Evolutionary conservation across 495 filamentous ascomycete genomes (phyloP).

Genomic region (Xylaria acuta): DNA sequence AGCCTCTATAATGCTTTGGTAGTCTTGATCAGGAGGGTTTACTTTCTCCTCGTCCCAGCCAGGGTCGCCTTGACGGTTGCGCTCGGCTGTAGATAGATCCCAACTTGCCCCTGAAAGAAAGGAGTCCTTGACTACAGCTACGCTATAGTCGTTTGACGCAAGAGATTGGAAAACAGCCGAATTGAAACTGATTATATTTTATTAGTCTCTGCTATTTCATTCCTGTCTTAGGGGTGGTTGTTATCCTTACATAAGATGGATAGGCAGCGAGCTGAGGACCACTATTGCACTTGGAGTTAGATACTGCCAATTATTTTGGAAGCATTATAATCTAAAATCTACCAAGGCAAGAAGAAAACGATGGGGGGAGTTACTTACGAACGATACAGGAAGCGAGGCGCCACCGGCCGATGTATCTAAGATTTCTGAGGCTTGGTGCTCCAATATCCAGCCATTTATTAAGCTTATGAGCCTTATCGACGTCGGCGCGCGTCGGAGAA

Average conservation of each 20-base stretch:
- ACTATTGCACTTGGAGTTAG: slow-evolving; percentile 14
- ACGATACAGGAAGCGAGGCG: slow-evolving; percentile 39
- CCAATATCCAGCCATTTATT: slow-evolving; percentile 51
- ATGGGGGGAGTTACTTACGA: not conserved
- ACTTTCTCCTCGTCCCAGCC: slow-evolving; percentile 31
- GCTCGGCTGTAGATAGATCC: slow-evolving; percentile 22
- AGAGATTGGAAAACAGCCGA: slow-evolving; percentile 50
- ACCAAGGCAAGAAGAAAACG: not conserved
- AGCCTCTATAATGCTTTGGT: slow-evolving; percentile 27
- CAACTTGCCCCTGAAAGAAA: slow-evolving; percentile 34
- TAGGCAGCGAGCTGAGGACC: slow-evolving; percentile 42
- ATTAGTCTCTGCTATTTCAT: not conserved
- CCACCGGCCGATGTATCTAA: slow-evolving; percentile 36
- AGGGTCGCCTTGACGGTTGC: slow-evolving; percentile 16
- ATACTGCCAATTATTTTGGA: not conserved
- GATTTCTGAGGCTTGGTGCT: slow-evolving; percentile 46
- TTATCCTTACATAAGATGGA: slow-evolving; percentile 40
- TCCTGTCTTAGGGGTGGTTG: not conserved
- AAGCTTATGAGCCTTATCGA: slow-evolving; percentile 45
- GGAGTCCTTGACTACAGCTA: slow-evolving; percentile 40
- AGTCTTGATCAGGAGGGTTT: slow-evolving; percentile 26
- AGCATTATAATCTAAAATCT: not conserved
- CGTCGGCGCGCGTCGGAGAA: slow-evolving; percentile 46
- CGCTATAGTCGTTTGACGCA: slow-evolving; percentile 45
- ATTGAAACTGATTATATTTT: slow-evolving; percentile 44